Base-by-base conservation (phyloP, 805 yeast species). In the Candida peoriensis region DNA sequence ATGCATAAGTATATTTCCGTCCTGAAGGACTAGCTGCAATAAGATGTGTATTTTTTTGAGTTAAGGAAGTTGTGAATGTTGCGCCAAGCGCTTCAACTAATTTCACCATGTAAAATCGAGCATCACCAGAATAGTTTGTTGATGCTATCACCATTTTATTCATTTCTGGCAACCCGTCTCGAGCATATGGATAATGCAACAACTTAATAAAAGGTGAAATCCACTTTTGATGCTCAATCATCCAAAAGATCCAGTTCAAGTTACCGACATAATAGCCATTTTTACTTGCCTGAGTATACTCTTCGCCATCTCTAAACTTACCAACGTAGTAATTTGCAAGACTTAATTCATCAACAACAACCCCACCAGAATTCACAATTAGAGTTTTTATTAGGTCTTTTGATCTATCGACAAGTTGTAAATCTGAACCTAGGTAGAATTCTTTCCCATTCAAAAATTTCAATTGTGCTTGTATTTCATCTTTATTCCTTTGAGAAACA, bases 111-210 rank as follows among this genome's bases (percentile, higher is more conserved):
- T 86, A 90, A 24, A 65, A 61, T 28, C 98, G 63, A 1, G 95
- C 83, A 50, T 83, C 93, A 0, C 97, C 97, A 16, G 82, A 73
- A 52, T 84, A 88, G 48, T 87, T 86, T 0, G 96, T 80, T 4
- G 85, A 72, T 8, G 87, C 70, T 9, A 87, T 72, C 4, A 67
- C 61, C 24, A 76, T 55, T n/a, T 71, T 67, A 12, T 61, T 60
- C 65, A 82, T 73, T 5, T 68, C 76, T 2, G 71, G 63, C 3
- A 86, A 46, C 0, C 77, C 77, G 1, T 55, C 63, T 16, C 56
- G 53, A 22, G 64, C 63, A 6, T 68, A 63, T 0, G 97, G 97
- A 49, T 78, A 76, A 48, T 83, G 88, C 5, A 87, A 66, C 13
- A 89, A 55, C 42, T 72, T 72, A 2, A 53, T 48, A 8, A 49